These are phyloP conservation scores for Phytophthora crassamura DNA, from an alignment of 352 stramenopile genomes.

Conservation along the genomic window DNA sequence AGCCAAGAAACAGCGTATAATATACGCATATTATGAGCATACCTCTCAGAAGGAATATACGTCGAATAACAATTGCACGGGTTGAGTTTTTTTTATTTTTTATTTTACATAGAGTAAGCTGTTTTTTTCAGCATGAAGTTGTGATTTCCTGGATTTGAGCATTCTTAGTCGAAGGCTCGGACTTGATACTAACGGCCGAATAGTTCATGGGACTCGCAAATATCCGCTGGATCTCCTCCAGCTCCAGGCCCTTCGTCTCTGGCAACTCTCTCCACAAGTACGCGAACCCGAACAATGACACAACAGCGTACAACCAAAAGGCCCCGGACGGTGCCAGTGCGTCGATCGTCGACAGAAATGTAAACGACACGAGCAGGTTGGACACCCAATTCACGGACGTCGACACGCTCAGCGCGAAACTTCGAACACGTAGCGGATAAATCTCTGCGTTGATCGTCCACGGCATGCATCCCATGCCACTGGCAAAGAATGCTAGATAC, in stretches of 20 bases:
- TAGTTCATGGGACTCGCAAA: conserved; percentile 53
- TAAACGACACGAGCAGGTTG: conserved; percentile 94
- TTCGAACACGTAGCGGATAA: conserved; percentile 90
- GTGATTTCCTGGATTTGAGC: conserved; percentile 11
- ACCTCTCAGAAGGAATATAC: too few species aligned
- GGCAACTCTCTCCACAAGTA: conserved; percentile 87
- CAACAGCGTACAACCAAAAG: conserved; percentile 92
- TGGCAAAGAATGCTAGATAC: conserved; percentile 81
- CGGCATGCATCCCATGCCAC: conserved; percentile 88
- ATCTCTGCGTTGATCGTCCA: conserved; percentile 97
- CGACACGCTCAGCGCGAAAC: conserved; percentile 83
- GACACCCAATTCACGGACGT: conserved; percentile 94
- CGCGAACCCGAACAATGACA: conserved; percentile 74
- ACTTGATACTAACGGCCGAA: conserved; percentile 13
- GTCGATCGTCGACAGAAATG: conserved; percentile 93
- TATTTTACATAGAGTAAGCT: background rate
- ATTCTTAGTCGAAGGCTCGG: conserved; percentile 18
- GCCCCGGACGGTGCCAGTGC: conserved; percentile 61
- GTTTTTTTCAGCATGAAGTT: background rate
- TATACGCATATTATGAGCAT: too few species aligned
- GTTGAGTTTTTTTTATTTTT: background rate
- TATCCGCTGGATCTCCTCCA: conserved; percentile 93
- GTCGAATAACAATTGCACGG: background rate
- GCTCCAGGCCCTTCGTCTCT: conserved; percentile 93
- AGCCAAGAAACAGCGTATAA: too few species aligned